Evolutionary conservation across 345 rosid genomes (phyloP).

Genomic region (Populus alba): DNA sequence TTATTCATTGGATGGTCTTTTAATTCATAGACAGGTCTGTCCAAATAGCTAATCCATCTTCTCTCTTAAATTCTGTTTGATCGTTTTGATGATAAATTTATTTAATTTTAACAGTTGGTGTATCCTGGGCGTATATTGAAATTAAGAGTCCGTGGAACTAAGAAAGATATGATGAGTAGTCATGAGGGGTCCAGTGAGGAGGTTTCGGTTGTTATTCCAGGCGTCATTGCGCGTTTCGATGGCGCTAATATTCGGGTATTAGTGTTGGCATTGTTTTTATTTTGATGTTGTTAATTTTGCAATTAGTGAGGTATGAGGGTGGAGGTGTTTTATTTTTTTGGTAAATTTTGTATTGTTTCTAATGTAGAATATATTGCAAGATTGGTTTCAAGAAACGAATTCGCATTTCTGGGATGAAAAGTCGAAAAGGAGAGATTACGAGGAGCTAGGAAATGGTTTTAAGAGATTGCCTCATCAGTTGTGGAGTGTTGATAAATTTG

Average conservation of each 20-base stretch:
- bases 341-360: background rate
- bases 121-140: slow-evolving; percentile 62
- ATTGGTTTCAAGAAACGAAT: slow-evolving; percentile 56
- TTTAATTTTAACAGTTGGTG: slow-evolving; percentile 42
- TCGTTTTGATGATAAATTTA: background rate
- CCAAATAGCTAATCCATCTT: background rate
- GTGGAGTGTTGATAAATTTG: slow-evolving; percentile 86
- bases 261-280: background rate
- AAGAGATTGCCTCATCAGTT: slow-evolving; percentile 68
- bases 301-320: background rate
- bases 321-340: background rate
- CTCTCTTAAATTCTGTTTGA: background rate
- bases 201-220: slow-evolving; percentile 67
- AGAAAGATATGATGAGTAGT: slow-evolving; percentile 45
- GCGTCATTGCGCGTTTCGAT: slow-evolving; percentile 83
- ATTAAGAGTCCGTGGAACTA: slow-evolving; percentile 69
- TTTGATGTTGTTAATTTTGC: background rate
- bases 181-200: slow-evolving; percentile 66
- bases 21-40: slow-evolving; percentile 77
- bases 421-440: slow-evolving; percentile 35
- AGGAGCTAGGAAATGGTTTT: slow-evolving; percentile 40
- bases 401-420: slow-evolving; percentile 77
- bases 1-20: slow-evolving; percentile 62
- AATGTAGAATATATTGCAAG: slow-evolving; percentile 62
- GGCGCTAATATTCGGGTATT: slow-evolving; percentile 68